Evolutionary conservation across 176 grass and related monocot species (phyloP).

Genomic region (Musa itinerans): DNA sequence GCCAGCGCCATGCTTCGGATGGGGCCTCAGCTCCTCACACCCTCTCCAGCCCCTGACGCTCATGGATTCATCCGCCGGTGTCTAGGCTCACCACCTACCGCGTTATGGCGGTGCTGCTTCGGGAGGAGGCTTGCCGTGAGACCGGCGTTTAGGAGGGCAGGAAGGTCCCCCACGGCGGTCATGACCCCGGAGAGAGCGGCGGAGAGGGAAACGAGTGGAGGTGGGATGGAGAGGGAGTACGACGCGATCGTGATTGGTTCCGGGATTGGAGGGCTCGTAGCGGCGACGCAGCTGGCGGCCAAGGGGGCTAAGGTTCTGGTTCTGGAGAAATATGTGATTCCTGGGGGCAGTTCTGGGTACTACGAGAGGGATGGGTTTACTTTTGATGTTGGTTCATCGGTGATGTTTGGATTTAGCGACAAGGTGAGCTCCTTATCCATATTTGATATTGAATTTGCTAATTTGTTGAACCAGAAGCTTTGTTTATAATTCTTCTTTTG

Average conservation of each 20-base stretch:
- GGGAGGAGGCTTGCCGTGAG: background rate
- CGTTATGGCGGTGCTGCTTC: background rate
- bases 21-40: background rate
- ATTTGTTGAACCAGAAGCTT: too few species aligned
- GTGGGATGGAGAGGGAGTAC: constrained; percentile 22
- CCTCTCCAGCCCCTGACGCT: background rate
- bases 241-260: constrained; percentile 82
- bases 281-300: constrained; percentile 67
- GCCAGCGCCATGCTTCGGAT: constrained; percentile 9
- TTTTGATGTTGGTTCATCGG: constrained; percentile 84
- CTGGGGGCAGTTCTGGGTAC: constrained; percentile 80
- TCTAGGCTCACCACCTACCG: background rate
- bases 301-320: constrained; percentile 84
- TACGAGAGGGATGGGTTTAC: constrained; percentile 78
- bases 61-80: background rate
- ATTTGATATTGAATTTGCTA: background rate
- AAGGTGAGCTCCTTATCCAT: constrained; percentile 32
- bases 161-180: constrained; percentile 12
- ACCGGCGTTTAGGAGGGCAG: background rate
- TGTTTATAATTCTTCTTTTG: too few species aligned
- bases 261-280: constrained; percentile 79
- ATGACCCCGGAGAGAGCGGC: constrained; percentile 11
- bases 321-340: constrained; percentile 89
- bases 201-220: background rate
- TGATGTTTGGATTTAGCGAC: constrained; percentile 94